Percentiles rank a stretch among this genome's conserved stretches.
phyloP scores from a whole-genome alignment of 2,329 filamentous ascomycete genomes.

The Ophiocordyceps camponoti-floridani region DNA sequence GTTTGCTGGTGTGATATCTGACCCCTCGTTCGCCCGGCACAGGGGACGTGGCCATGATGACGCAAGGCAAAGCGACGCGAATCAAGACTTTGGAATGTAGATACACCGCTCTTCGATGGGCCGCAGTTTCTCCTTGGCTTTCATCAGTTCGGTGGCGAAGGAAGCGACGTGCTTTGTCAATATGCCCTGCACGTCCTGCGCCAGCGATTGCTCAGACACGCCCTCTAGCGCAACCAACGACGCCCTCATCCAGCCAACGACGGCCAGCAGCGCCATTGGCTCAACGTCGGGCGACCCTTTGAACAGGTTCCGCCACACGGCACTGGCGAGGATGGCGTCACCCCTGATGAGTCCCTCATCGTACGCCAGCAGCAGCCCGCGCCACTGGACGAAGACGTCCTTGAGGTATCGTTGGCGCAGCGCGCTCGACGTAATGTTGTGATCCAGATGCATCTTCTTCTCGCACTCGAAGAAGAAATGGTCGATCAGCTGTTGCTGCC shows the following conservation, averaged over 20 bases:
- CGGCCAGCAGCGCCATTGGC: slow-evolving; percentile 28
- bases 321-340: slow-evolving; percentile 60
- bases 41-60: neutral
- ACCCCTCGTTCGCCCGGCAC: too few relatives aligned
- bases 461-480: slow-evolving; percentile 89
- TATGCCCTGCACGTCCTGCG: slow-evolving; percentile 13
- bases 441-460: slow-evolving; percentile 64
- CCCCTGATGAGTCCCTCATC: slow-evolving; percentile 65
- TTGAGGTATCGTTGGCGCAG: slow-evolving; percentile 54
- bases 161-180: slow-evolving; percentile 17
- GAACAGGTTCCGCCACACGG: slow-evolving; percentile 88
- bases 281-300: slow-evolving; percentile 44
- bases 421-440: slow-evolving; percentile 45
- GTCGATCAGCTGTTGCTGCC: slow-evolving; percentile 82
- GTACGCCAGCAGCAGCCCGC: slow-evolving; percentile 67
- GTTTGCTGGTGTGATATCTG: neutral
- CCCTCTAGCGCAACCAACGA: slow-evolving; percentile 29
- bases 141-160: slow-evolving; percentile 26
- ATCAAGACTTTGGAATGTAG: too few relatives aligned
- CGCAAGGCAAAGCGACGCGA: too few relatives aligned
- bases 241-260: slow-evolving; percentile 38
- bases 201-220: slow-evolving; percentile 24
- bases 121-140: slow-evolving; percentile 6
- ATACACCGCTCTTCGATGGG: too few relatives aligned
- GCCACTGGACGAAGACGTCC: slow-evolving; percentile 86